These are phyloP conservation scores for Globisporangium irregulare DNA, from an alignment of 352 stramenopile species.

Conservation along the genomic window DNA sequence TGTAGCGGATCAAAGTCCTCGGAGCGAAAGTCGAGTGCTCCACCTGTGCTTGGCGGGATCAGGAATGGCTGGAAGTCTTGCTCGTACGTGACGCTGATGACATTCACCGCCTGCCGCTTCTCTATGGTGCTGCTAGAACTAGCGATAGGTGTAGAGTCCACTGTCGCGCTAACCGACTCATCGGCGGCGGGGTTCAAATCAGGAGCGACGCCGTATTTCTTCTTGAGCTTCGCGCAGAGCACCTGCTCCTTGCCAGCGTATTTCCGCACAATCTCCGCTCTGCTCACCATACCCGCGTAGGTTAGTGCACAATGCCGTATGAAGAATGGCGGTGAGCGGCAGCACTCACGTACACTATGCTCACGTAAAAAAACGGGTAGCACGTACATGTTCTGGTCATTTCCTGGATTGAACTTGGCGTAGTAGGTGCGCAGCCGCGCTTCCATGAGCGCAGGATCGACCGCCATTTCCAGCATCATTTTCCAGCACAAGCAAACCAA, in stretches of 20 bases:
- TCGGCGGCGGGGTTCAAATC: conserved; percentile 20
- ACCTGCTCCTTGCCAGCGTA: conserved; percentile 57
- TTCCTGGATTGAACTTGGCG: conserved; percentile 65
- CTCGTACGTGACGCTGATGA: conserved; percentile 25
- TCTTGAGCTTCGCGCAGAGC: conserved; percentile 67
- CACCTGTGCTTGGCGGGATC: conserved; percentile 13
- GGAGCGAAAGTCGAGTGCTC: conserved; percentile 50
- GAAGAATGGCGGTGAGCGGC: neutral
- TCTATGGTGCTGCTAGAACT: neutral
- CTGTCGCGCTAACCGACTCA: neutral
- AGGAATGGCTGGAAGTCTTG: conserved; percentile 29
- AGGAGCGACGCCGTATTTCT: conserved; percentile 71
- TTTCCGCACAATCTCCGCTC: conserved; percentile 68
- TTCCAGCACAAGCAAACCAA: neutral
- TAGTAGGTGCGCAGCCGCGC: conserved; percentile 69
- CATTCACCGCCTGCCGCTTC: neutral
- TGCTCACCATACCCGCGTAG: conserved; percentile 16
- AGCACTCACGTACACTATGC: neutral
- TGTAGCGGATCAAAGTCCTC: conserved; percentile 48
- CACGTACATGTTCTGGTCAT: conserved; percentile 76
- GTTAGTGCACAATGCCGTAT: neutral
- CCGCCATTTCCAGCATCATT: neutral
- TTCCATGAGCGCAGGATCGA: conserved; percentile 30
- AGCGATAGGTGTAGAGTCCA: neutral
- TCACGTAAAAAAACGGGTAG: neutral